Evolutionary conservation across 1,284 basidiomycete genomes (phyloP), one percentile per base, ranked within the genome.

Genomic region (Filobasidium uniguttulatum): DNA sequence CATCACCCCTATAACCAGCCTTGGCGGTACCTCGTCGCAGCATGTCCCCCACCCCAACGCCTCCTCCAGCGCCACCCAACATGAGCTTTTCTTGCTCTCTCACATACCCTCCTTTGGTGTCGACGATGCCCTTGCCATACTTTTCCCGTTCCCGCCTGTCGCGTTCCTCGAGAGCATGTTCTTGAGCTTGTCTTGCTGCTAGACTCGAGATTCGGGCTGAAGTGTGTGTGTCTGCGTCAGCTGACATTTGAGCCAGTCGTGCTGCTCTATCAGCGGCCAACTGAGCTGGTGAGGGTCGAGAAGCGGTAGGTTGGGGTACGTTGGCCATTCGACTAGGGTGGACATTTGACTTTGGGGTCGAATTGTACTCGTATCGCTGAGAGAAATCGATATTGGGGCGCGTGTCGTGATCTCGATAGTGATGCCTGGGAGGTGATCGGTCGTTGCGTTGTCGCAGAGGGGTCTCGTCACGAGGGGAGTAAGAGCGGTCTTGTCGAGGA

Each of bases 221-320:
- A 29, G 67, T 55, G 15, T 89, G 74, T 15, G 69, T 64, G 23
- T 72, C 66, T 1, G 90, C 90, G 56, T 83, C 78, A 1, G 75
- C 66, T 23, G 80, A 71, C 90, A 96, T 94, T 9, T 85, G 83
- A 0, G 85, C 88, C 17, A 96, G 73, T 28, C 83, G 80, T 20
- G 85, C 83, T 2, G 81, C 81, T 28, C 88, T 83, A 48, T 48
- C 25, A 55, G 50, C 61, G 57, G 46, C 57, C 46, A 50, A 57
- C 12, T 47, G 43, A 36, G 56, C 49, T 25, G 48, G 30, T 12
- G 6, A n/a, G 2, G 26, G 41, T 19, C 25, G 35, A 33, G 26
- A 31, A 20, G 31, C 56, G 53, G 29, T 59, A 55, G 35, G 57
- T 59, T 17, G 61, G 52, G 34, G 61, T 57, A 20, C 55, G 57